Evolutionary conservation across 179 eudicot species (phyloP), one percentile per base, ranked within the genome.

Genomic region (Spergularia azorica): DNA sequence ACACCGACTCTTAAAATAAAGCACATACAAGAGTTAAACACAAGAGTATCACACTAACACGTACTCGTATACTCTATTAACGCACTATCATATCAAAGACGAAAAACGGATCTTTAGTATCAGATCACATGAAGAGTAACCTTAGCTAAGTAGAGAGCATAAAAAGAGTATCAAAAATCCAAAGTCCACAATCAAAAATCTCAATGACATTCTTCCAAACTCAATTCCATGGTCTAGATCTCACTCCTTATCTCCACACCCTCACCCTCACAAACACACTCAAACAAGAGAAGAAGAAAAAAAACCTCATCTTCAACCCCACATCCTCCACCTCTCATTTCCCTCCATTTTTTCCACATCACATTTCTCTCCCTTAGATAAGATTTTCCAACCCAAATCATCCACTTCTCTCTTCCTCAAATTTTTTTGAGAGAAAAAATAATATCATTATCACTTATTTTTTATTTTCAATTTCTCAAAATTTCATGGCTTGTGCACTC

Each of bases 241-340:
- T 58, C 56, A 38, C 75, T 38, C 70, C 70, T 73, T 70, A 78
- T 77, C 74, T 64, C 9, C 64, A 36, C 10, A 43, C 20, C 9
- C 64, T 54, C 10, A 43, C 20, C 55, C 20, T 63, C 46, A 17
- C 81, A 26, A 26, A 26, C 32, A 26, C 32, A 26, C 32, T 26
- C 32, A 26, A 26, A 26, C 32, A 26, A 26, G 32, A 26, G n/a
- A n/a, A n/a, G n/a, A 26, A 26, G 32, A 26, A 26, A 26, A 26
- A 26, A 26, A 26, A 87, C 39, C 65, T 61, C 65, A 61, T 61
- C 65, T 26, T 79, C 85, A 86, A 87, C 83, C 76, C 92, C 90
- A 74, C 67, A 67, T 36, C 38, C 26, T 26, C 83, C 81, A 79
- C 96, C 91, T 85, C 87, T 87, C 90, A 85, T 89, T 91, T 71